Conservation (phyloP, 192 early-diverging fungal species). For the Haplosporangium gracile region DNA sequence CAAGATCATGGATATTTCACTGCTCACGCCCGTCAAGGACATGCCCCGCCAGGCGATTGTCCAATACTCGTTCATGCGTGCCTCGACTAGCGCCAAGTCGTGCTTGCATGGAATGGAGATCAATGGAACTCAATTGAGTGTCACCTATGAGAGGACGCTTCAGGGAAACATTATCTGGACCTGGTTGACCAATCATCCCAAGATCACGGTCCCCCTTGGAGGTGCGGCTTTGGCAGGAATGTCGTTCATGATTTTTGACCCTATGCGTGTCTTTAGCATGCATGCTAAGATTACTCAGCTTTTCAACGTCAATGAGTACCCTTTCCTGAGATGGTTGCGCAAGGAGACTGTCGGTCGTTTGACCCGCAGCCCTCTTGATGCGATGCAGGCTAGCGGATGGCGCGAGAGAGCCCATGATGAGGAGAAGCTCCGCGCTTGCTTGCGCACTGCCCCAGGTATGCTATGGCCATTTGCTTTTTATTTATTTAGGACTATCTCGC, state of each 20-base stretch:
- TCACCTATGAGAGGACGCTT: slow-evolving; percentile 73
- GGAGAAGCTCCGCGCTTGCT: slow-evolving; percentile 66
- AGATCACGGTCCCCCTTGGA: slow-evolving; percentile 33
- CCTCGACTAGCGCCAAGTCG: slow-evolving; percentile 90
- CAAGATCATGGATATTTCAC: slow-evolving; percentile 82
- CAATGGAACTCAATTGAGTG: slow-evolving; percentile 71
- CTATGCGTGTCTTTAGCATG: slow-evolving; percentile 91
- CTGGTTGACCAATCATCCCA: slow-evolving; percentile 43
- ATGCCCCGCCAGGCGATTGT: slow-evolving; percentile 82
- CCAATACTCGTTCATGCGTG: slow-evolving; percentile 79
- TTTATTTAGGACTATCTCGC: background rate
- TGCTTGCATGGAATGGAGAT: slow-evolving; percentile 88
- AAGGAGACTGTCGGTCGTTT: slow-evolving; percentile 66
- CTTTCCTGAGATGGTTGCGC: slow-evolving; percentile 67
- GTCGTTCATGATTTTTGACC: slow-evolving; percentile 91
- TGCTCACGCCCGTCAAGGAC: slow-evolving; percentile 72
- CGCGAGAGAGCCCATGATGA: slow-evolving; percentile 70
- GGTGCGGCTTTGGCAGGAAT: slow-evolving; percentile 74
- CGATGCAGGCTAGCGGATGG: slow-evolving; percentile 60
- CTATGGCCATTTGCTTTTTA: background rate
- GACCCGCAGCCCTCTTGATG: slow-evolving; percentile 22
- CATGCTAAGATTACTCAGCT: slow-evolving; percentile 87
- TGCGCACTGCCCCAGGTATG: slow-evolving; percentile 67
- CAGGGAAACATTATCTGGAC: slow-evolving; percentile 45
- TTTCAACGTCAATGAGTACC: slow-evolving; percentile 78